These are phyloP conservation scores for Calonectria pseudoreteaudii DNA, from an alignment of 2,329 filamentous ascomycete species.

Conservation along the genomic window DNA sequence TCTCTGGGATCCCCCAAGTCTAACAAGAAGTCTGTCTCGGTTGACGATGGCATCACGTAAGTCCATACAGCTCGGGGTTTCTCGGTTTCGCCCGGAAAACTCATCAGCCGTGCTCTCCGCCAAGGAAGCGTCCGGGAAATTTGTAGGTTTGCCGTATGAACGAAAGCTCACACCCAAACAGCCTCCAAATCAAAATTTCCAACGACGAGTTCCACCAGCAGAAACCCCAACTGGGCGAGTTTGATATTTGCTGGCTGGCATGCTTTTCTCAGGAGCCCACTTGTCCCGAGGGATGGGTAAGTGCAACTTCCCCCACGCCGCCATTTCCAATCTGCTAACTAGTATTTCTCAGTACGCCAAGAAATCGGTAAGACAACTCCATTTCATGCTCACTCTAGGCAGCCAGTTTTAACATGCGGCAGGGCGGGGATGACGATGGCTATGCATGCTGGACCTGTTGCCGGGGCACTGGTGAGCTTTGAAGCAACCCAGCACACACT, in stretches of 20 bases:
- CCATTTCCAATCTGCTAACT: neutral
- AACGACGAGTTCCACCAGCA: neutral
- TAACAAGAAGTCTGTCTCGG: neutral
- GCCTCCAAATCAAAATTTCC: constrained; percentile 2
- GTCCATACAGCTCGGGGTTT: neutral
- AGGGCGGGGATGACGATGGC: neutral
- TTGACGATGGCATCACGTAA: constrained; percentile 11
- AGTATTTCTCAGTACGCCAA: neutral
- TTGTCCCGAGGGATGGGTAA: neutral
- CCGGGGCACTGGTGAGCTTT: neutral
- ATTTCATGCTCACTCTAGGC: neutral
- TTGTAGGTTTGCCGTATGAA: neutral
- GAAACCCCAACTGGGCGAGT: neutral
- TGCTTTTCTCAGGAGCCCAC: neutral
- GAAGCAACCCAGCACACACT: neutral
- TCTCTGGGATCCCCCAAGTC: neutral
- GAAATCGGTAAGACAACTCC: neutral
- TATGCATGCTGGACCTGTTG: neutral
- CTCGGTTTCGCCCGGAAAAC: neutral
- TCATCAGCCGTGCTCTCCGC: neutral
- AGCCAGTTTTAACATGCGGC: neutral
- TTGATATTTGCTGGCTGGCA: constrained; percentile 5
- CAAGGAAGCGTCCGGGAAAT: neutral
- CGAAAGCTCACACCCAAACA: neutral
- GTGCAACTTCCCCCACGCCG: neutral